A percentile compares a stretch with the other conserved stretches of the same genome.
Evolutionary conservation across 257 asterid species (phyloP).

Genomic region (Phtheirospermum japonicum): DNA sequence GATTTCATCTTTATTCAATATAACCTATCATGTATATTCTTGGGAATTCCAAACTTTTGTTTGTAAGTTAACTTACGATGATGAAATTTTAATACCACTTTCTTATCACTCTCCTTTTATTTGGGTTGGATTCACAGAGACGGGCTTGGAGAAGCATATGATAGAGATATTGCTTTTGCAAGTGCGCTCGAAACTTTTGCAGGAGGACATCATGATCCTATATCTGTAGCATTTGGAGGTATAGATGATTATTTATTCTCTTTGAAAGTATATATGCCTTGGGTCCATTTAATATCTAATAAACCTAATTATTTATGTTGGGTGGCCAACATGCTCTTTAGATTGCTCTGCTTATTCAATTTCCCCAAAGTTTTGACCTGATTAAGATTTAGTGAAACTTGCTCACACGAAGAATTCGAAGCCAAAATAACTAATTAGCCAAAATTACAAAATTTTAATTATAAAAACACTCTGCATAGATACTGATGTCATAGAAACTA

Average conservation of each 20-base stretch:
- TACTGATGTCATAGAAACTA: neutral
- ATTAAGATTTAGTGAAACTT: too few species aligned
- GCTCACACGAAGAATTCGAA: neutral
- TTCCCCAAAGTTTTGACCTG: too few species aligned
- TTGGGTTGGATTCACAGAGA: conserved; percentile 59
- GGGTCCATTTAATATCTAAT: conserved; percentile 12
- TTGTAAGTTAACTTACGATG: too few species aligned
- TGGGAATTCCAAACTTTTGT: conserved; percentile 8
- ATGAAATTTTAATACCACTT: conserved; percentile 10
- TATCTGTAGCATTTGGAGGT: conserved; percentile 90
- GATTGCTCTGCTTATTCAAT: too few species aligned
- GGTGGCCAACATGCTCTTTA: too few species aligned
- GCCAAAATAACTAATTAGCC: neutral
- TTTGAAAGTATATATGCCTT: conserved; percentile 3
- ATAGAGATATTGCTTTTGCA: conserved; percentile 87
- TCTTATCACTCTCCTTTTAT: conserved; percentile 13
- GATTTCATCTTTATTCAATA: conserved; percentile 1
- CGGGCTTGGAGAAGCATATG: conserved; percentile 96
- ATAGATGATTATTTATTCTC: conserved; percentile 8
- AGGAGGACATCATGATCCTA: conserved; percentile 85
- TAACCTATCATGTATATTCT: neutral
- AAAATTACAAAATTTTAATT: too few species aligned
- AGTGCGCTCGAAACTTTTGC: conserved; percentile 80
- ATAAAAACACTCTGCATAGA: neutral
- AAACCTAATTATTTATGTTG: conserved; percentile 1